phyloP scores from a whole-genome alignment of 805 yeast genomes.

The Hanseniaspora nectarophila region DNA sequence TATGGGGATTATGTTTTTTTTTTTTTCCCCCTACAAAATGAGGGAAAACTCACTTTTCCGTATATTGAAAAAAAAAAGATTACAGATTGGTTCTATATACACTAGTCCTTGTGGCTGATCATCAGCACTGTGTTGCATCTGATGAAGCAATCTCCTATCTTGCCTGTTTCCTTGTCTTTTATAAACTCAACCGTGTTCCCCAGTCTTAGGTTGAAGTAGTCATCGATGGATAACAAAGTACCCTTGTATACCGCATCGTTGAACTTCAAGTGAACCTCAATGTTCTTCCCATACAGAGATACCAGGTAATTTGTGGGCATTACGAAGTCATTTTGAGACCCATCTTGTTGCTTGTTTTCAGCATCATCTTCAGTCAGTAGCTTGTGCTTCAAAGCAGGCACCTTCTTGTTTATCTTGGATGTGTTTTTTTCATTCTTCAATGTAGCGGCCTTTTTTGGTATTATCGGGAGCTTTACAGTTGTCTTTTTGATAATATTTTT shows the following conservation, averaged over 20 bases:
- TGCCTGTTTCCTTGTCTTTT: slow-evolving; percentile 38
- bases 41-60: too few species aligned
- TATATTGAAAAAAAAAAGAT: too few species aligned
- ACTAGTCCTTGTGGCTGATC: slow-evolving; percentile 26
- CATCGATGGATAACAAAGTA: slow-evolving; percentile 63
- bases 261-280: slow-evolving; percentile 77
- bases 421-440: neutral
- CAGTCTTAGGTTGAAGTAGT: slow-evolving; percentile 80
- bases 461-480: slow-evolving; percentile 9
- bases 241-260: slow-evolving; percentile 83
- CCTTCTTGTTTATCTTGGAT: neutral
- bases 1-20: too few species aligned
- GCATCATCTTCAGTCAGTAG: neutral
- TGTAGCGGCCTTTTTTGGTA: neutral
- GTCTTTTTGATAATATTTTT: neutral
- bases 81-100: neutral
- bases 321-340: slow-evolving; percentile 19
- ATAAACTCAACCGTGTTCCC: slow-evolving; percentile 47
- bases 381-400: neutral
- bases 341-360: neutral
- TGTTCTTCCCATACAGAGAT: slow-evolving; percentile 56
- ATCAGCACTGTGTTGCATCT: slow-evolving; percentile 86
- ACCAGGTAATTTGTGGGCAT: slow-evolving; percentile 87
- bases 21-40: too few species aligned
- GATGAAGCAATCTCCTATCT: slow-evolving; percentile 67